Conservation (phyloP, 139 green algal species). For the Tetraselmis chui region DNA sequence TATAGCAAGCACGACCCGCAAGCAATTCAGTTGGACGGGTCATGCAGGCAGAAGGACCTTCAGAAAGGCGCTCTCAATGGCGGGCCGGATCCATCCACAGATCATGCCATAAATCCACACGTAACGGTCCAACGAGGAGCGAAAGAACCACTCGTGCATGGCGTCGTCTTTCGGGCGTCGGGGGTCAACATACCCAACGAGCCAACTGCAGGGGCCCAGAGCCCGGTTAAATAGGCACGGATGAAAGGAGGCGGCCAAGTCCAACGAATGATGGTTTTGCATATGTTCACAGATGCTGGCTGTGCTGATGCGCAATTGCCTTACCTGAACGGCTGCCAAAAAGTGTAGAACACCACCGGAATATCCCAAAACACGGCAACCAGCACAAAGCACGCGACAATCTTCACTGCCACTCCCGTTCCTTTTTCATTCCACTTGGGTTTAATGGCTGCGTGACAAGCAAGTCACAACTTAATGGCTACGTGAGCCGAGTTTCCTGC, state of each 20-base stretch:
- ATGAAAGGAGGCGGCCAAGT: not conserved
- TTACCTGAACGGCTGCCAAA: slow-evolving; percentile 76
- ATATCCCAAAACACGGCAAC: slow-evolving; percentile 83
- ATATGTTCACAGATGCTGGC: too few relatives aligned
- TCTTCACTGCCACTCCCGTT: slow-evolving; percentile 24
- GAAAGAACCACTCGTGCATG: slow-evolving; percentile 89
- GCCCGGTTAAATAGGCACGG: too few relatives aligned
- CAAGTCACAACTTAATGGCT: too few relatives aligned
- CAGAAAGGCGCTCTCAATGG: not conserved
- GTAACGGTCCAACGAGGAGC: slow-evolving; percentile 86
- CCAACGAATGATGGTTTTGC: too few relatives aligned
- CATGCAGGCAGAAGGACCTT: too few relatives aligned
- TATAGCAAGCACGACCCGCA: too few relatives aligned
- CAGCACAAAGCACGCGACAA: slow-evolving; percentile 39
- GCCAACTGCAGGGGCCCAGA: not conserved
- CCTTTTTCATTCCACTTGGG: not conserved
- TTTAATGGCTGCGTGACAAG: not conserved
- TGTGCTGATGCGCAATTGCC: too few relatives aligned
- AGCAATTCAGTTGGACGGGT: too few relatives aligned
- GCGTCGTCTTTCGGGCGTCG: slow-evolving; percentile 54
- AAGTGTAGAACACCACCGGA: slow-evolving; percentile 75
- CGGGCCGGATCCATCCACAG: slow-evolving; percentile 75
- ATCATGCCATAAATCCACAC: slow-evolving; percentile 97
- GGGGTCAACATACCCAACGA: slow-evolving; percentile 83
- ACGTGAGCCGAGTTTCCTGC: not conserved